Percentiles rank a stretch among this genome's conserved stretches.
phyloP scores from a whole-genome alignment of 768 basidiomycete species.

The Leccinum imitatum region DNA sequence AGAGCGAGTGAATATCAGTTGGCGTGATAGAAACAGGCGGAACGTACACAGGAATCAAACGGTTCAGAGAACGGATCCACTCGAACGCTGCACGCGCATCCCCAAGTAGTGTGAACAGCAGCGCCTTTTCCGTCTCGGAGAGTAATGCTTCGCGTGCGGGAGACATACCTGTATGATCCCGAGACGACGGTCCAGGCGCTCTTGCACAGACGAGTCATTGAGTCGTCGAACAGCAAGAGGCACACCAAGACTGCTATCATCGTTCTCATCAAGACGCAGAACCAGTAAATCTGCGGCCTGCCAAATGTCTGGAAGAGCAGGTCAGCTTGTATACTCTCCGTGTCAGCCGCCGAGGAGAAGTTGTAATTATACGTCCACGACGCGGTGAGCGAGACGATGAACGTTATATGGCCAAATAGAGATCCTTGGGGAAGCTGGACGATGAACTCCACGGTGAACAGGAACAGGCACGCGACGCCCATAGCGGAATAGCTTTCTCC shows the following conservation, averaged over 20 bases:
- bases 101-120: constrained; percentile 19
- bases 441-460: constrained; percentile 31
- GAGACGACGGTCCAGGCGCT: constrained; percentile 18
- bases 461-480: constrained; percentile 22
- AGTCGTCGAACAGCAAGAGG: constrained; percentile 19
- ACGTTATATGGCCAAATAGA: constrained; percentile 35
- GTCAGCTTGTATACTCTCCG: constrained; percentile 23
- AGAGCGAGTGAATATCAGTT: neutral
- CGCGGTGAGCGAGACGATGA: constrained; percentile 26
- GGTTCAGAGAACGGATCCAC: constrained; percentile 72
- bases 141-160: neutral
- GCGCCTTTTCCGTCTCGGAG: constrained; percentile 9
- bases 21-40: neutral
- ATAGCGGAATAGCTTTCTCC: constrained; percentile 2
- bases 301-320: constrained; percentile 17
- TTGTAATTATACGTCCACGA: constrained; percentile 35
- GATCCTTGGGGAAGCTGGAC: constrained; percentile 33
- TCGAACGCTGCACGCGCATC: constrained; percentile 25
- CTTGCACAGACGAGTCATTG: constrained; percentile 7
- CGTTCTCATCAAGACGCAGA: constrained; percentile 16
- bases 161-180: constrained; percentile 19
- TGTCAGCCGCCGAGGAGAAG: constrained; percentile 33
- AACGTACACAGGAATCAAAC: constrained; percentile 82
- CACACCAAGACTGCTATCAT: constrained; percentile 22
- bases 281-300: constrained; percentile 14